A percentile compares a stretch with the other conserved stretches of the same genome.
These are phyloP conservation scores for Entelexis paramagnoliae DNA, from an alignment of 1,139 yeast genomes.

Conservation along the genomic window DNA sequence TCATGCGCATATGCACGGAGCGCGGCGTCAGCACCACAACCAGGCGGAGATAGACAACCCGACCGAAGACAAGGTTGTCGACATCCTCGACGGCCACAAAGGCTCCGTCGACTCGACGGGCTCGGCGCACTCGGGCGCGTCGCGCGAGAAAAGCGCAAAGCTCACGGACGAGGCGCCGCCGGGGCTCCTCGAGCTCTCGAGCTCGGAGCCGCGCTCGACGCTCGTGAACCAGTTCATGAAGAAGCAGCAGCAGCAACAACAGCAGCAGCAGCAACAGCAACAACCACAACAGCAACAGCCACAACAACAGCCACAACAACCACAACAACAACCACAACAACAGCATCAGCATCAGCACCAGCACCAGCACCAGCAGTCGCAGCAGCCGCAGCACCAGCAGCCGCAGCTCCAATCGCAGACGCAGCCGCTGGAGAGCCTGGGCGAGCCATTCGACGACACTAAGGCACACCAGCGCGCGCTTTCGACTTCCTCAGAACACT, in stretches of 20 bases:
- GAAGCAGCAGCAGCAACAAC: not conserved
- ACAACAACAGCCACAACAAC: not conserved
- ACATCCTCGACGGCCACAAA: not conserved
- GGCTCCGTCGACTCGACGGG: constrained; percentile 2
- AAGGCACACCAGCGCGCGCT: constrained; percentile 1
- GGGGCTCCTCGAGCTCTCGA: not conserved
- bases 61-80: not conserved
- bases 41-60: not conserved
- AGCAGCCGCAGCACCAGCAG: not conserved
- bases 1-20: not conserved
- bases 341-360: too few species aligned
- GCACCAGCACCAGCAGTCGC: not conserved
- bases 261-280: not conserved
- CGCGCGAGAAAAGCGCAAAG: not conserved
- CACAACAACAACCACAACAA: not conserved
- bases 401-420: not conserved
- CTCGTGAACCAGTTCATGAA: constrained; percentile 8
- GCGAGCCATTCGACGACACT: constrained; percentile 13
- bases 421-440: not conserved
- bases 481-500: constrained; percentile 11
- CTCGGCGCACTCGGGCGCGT: not conserved
- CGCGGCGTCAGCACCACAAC: not conserved
- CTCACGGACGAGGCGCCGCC: not conserved
- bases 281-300: not conserved
- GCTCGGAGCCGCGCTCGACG: not conserved